These are phyloP conservation scores for Aureobasidium pullulans DNA, from an alignment of 2,329 filamentous ascomycete species.

Conservation along the genomic window DNA sequence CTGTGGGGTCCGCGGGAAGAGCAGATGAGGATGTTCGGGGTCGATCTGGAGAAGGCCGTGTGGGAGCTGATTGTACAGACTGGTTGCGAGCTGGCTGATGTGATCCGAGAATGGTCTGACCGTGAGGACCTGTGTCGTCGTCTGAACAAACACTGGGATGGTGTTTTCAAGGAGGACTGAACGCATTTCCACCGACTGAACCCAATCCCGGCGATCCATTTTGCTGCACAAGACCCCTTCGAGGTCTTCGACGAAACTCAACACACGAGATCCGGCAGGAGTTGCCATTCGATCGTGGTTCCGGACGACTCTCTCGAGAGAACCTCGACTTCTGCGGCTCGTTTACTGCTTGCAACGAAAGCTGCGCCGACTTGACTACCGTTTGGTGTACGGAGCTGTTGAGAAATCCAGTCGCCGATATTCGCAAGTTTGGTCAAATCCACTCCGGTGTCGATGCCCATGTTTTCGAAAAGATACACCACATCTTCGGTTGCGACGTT, in stretches of 20 bases:
- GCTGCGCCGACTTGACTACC: conserved; percentile 60
- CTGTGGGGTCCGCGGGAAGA: conserved; percentile 20
- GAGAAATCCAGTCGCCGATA: conserved; percentile 65
- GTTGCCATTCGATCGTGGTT: background rate
- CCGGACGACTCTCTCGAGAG: background rate
- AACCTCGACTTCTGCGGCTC: background rate
- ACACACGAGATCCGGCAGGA: background rate
- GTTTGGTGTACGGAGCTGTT: conserved; percentile 54
- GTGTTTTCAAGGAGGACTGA: background rate
- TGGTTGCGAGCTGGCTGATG: conserved; percentile 18
- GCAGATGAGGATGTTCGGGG: conserved; percentile 19
- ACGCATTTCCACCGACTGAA: too few relatives aligned
- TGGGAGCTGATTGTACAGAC: conserved; percentile 21
- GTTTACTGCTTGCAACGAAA: conserved; percentile 17
- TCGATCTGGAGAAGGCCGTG: conserved; percentile 21
- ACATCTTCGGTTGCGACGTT: conserved; percentile 82
- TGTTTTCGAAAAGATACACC: conserved; percentile 64
- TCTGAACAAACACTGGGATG: conserved; percentile 16
- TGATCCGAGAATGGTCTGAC: conserved; percentile 18
- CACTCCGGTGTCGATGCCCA: conserved; percentile 69
- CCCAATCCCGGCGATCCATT: too few relatives aligned
- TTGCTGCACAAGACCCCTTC: too few relatives aligned
- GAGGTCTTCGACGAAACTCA: background rate
- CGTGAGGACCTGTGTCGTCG: conserved; percentile 15
- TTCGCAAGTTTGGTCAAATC: conserved; percentile 58